Evolutionary conservation across 441 rosid species (phyloP), one percentile per base, ranked within the genome.

Genomic region (Syzygium syzygioides): DNA sequence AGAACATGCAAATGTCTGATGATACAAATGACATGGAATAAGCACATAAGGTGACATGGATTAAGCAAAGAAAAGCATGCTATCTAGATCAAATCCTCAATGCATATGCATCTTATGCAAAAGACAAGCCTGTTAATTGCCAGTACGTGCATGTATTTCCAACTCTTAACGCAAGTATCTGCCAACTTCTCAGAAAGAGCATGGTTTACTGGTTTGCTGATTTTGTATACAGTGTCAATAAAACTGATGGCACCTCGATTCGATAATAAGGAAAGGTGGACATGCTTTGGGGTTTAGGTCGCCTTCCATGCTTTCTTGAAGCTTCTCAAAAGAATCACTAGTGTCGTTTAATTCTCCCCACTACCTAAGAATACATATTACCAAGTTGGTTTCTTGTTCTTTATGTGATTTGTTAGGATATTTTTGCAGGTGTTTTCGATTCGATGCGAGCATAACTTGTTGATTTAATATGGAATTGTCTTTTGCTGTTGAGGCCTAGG

Each of bases 381-480:
- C 45, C 7, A 2, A 66, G 45, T 8, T 4, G 79, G 7, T 66
- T 66, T 66, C 41, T 32, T 17, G 18, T 34, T 12, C 25, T 66
- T 18, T 34, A 18, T 7, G 79, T 32, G 14, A 18, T 66, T 9
- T 66, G 79, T 32, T 66, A 18, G 79, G 25, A 17, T 64, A 4
- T 8, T 66, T 4, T 66, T 9, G 13, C 25, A 2, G 76, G 26
- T 14, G 23, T 54, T 66, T 85, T 85, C 4, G 14, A 45, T 26
- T 32, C 0, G 6, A 37, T 1, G 48, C 0, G 66, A 28, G 32
- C 15, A 25, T 84, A 37, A 80, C 55, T 52, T 88, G 87, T 91
- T 86, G 88, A 86, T 85, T 88, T 86, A 87, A 88, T 86, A 45
- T 32, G 90, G 91, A 88, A 86, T 90, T 76, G 25, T 87, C n/a